A percentile compares a stretch with the other conserved stretches of the same genome.
phyloP scores from a whole-genome alignment of 2,329 filamentous ascomycete species.

The Monosporascus sp. region DNA sequence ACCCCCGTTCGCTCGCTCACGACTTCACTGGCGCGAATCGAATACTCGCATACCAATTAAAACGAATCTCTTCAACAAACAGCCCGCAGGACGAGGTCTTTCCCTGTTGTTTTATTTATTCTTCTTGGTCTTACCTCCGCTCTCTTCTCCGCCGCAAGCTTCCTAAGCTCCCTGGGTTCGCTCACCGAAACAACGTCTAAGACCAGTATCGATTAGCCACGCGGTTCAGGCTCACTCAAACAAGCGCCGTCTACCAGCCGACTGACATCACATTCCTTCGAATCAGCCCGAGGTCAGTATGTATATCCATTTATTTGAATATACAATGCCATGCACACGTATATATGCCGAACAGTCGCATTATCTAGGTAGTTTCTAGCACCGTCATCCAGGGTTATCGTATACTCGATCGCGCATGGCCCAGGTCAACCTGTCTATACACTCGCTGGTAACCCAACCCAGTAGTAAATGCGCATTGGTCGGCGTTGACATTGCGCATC shows the following conservation, averaged over 20 bases:
- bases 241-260: background rate
- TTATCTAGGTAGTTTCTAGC: background rate
- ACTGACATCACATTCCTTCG: background rate
- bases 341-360: background rate
- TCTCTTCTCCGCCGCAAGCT: background rate
- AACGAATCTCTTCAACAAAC: background rate
- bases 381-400: too few relatives aligned
- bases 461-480: too few relatives aligned
- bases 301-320: background rate
- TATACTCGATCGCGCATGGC: too few relatives aligned
- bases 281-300: background rate
- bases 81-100: background rate
- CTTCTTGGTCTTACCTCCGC: background rate
- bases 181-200: background rate
- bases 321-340: background rate
- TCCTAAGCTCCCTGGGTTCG: background rate
- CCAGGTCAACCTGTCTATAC: too few relatives aligned
- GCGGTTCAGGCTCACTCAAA: background rate
- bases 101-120: background rate
- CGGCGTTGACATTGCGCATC: too few relatives aligned
- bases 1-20: background rate
- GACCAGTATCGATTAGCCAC: background rate
- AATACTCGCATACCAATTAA: background rate
- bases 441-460: too few relatives aligned
- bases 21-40: background rate